Percentiles rank a stretch among this genome's conserved stretches.
phyloP scores from a whole-genome alignment of 176 grass and related monocot species.

The Avena sativa region DNA sequence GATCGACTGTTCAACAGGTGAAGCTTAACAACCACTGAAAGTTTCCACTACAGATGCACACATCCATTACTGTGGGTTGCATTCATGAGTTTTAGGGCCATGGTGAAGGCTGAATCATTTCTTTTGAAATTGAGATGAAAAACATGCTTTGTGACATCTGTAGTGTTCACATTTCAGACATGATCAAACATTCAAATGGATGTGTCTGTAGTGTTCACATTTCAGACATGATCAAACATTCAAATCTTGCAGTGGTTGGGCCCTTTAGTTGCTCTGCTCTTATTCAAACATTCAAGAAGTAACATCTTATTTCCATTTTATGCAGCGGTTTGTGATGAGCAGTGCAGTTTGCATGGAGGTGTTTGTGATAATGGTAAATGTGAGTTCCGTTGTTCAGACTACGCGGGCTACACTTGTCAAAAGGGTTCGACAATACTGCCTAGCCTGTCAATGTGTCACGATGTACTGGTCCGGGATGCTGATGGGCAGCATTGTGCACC shows the following conservation, averaged over 20 bases:
- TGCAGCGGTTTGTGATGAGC: slow-evolving; percentile 96
- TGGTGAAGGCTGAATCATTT: slow-evolving; percentile 14
- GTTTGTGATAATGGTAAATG: slow-evolving; percentile 98
- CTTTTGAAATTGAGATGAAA: slow-evolving; percentile 8
- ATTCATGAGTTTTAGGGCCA: slow-evolving; percentile 12
- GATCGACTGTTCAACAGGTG: slow-evolving; percentile 98
- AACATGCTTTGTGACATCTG: neutral
- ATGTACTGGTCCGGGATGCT: slow-evolving; percentile 85
- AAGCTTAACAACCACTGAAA: slow-evolving; percentile 27
- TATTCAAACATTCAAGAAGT: slow-evolving; percentile 42
- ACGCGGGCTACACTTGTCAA: slow-evolving; percentile 99
- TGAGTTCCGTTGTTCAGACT: slow-evolving; percentile 98
- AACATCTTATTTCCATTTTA: slow-evolving; percentile 42
- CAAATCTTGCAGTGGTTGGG: neutral
- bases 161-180: slow-evolving; percentile 3
- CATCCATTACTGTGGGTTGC: neutral
- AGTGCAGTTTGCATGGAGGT: slow-evolving; percentile 98
- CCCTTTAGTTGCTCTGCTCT: slow-evolving; percentile 5
- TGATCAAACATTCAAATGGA: neutral
- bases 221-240: slow-evolving; percentile 3
- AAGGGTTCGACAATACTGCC: slow-evolving; percentile 84
- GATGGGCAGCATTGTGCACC: slow-evolving; percentile 95
- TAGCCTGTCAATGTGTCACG: slow-evolving; percentile 89
- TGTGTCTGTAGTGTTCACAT: neutral
- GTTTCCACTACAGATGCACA: neutral